Base-by-base conservation (phyloP, 1,139 yeast species). In the Candida sp. region DNA sequence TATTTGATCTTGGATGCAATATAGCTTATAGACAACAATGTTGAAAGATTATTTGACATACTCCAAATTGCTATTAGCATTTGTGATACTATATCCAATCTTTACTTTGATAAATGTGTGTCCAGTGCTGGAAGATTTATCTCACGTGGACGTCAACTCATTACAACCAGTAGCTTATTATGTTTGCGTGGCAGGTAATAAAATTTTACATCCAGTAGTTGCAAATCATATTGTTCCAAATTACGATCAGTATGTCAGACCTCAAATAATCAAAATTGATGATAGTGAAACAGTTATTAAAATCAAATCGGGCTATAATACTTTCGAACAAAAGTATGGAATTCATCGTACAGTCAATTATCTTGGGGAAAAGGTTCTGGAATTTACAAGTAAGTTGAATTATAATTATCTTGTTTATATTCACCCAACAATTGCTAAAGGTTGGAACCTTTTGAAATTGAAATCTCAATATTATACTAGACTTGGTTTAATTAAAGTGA, bases 81-180 rank as follows among this genome's bases (percentile, higher is more conserved):
- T 37, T 37, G 39, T 12, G 4, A 8, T 37, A 22, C 21, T 29
- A 7, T 41, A 41, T 21, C 35, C 33, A 5, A 23, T 29, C 7
- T 41, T 36, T 21, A 33, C 45, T 5, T 50, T 49, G 48, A 47
- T 48, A 3, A 44, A 38, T 33, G 41, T 49, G 5, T 52, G 56
- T 45, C 54, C 54, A 8, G 35, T 47, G 15, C 38, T 22, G 32
- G 29, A 40, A 21, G 35, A 29, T 5, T 38, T 36, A 23, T 38
- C 37, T 12, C 22, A 15, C 11, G 15, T 42, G 5, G 21, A 40
- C 4, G 23, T 36, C 19, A 21, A 38, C 6, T 29, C 34, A 19
- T 41, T 45, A 30, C 39, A 54, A 2, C 55, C 56, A 3, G 41
- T 51, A 11, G 49, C 46, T 38, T 45, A 48, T 36, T 53, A 51